Conservation (phyloP, 2,329 filamentous ascomycete genomes). For the Aspergillus carbonarius region DNA sequence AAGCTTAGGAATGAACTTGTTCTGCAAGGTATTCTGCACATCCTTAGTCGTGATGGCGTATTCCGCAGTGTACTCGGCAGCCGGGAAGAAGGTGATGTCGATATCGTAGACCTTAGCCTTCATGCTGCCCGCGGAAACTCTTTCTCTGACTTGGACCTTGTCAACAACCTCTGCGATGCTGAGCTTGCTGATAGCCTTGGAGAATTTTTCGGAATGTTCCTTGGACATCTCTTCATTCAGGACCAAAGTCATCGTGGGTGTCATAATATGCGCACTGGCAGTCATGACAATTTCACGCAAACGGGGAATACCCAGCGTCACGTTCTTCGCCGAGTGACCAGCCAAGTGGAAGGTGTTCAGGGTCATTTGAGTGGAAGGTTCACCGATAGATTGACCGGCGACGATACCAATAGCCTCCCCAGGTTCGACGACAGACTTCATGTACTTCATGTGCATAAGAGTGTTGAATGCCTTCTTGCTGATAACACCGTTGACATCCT, state of each 20-base stretch:
- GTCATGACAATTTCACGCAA: conserved; percentile 98
- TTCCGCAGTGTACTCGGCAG: conserved; percentile 76
- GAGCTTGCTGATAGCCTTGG: conserved; percentile 86
- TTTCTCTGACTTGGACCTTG: conserved; percentile 75
- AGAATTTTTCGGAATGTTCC: conserved; percentile 72
- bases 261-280: conserved; percentile 82
- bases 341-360: conserved; percentile 99
- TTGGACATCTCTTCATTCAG: conserved; percentile 70
- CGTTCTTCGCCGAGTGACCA: conserved; percentile 97
- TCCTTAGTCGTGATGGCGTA: conserved; percentile 81
- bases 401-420: conserved; percentile 97
- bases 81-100: conserved; percentile 77
- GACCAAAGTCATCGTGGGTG: conserved; percentile 71
- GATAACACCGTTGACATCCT: conserved; percentile 42
- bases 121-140: conserved; percentile 67
- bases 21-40: conserved; percentile 76
- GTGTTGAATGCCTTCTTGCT: conserved; percentile 74
- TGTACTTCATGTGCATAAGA: conserved; percentile 87
- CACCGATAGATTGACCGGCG: conserved; percentile 92
- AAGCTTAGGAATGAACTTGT: conserved; percentile 71
- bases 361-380: conserved; percentile 98
- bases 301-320: conserved; percentile 96
- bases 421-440: conserved; percentile 87
- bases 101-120: conserved; percentile 85
- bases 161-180: conserved; percentile 82